Base-by-base conservation (phyloP, 208 protist genomes). In the Trypanosoma boissoni region DNA sequence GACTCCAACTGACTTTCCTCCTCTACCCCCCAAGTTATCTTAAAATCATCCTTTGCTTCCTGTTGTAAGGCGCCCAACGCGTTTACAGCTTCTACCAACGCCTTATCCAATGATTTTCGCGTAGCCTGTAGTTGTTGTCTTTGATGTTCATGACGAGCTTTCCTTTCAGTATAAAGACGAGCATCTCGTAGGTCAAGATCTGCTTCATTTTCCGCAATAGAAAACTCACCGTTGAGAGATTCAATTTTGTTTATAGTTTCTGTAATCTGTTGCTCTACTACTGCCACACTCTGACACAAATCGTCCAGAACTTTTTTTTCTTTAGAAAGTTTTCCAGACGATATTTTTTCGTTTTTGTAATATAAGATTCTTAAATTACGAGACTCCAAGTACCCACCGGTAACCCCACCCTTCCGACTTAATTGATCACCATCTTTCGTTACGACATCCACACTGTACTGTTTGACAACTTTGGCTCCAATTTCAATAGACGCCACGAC, bases 361-460 rank as follows among this genome's bases (percentile, higher is more conserved):
- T 80, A 36, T 8, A 65, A 66, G 0, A 99, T 50, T 27, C 92
- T 88, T 52, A 90, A 90, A 50, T 86, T 89, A 1, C 72, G 59
- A 20, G 69, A 61, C 51, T 99, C 95, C 45, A 92, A 61, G 64
- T 91, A 99, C 9, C 98, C 98, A 52, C 98, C 98, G 0, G 92
- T 97, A 16, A 99, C 87, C 3, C 92, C 89, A 51, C 98, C 98
- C 28, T 72, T 87, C 3, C 77, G 74, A 18, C 88, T 80, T 14
- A 96, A 57, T 67, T 92, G 83, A 58, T 97, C 88, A 18, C 94
- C 94, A 45, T 97, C 91, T 2, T 96, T 44, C 3, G 97, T 99
- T 10, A 99, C 91, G 53, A 93, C 97, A 64, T 99, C 91, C 32
- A 97, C 75, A 36, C 89, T 71, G 21, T 95, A 64, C 43, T 78